These are phyloP conservation scores for Termitomyces sp. DNA, from an alignment of 768 basidiomycete genomes.

Conservation along the genomic window DNA sequence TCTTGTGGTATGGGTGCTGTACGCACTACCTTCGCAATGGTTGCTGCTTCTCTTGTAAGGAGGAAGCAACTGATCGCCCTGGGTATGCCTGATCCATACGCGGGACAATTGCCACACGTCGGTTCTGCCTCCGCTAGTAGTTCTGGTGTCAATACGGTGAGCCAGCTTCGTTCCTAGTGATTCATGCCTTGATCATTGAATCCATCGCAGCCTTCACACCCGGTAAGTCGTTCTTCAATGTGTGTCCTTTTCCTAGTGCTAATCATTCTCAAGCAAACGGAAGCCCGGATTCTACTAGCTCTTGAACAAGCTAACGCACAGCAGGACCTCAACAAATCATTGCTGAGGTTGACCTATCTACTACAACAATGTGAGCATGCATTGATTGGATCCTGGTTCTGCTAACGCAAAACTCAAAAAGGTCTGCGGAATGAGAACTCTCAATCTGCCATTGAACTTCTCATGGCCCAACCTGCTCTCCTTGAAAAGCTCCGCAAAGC, in stretches of 20 bases:
- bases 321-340: conserved; percentile 70
- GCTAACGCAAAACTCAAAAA: conserved; percentile 18
- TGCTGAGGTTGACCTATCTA: conserved; percentile 74
- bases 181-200: background rate
- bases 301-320: conserved; percentile 75
- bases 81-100: conserved; percentile 78
- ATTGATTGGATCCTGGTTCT: background rate
- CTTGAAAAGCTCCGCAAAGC: conserved; percentile 88
- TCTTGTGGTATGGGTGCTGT: conserved; percentile 98
- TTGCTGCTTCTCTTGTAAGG: conserved; percentile 83
- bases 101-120: conserved; percentile 25
- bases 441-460: conserved; percentile 76
- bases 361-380: conserved; percentile 63
- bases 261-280: conserved; percentile 36
- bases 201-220: conserved; percentile 16
- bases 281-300: conserved; percentile 52
- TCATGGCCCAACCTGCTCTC: conserved; percentile 73
- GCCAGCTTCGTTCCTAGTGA: background rate
- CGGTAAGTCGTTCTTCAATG: conserved; percentile 9
- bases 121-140: conserved; percentile 18
- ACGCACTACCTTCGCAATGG: conserved; percentile 95
- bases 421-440: conserved; percentile 62
- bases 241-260: background rate
- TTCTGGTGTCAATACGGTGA: conserved; percentile 46
- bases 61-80: conserved; percentile 64